These are phyloP conservation scores for Sechiopsis laciniata DNA, from an alignment of 306 rosid species.

Conservation along the genomic window DNA sequence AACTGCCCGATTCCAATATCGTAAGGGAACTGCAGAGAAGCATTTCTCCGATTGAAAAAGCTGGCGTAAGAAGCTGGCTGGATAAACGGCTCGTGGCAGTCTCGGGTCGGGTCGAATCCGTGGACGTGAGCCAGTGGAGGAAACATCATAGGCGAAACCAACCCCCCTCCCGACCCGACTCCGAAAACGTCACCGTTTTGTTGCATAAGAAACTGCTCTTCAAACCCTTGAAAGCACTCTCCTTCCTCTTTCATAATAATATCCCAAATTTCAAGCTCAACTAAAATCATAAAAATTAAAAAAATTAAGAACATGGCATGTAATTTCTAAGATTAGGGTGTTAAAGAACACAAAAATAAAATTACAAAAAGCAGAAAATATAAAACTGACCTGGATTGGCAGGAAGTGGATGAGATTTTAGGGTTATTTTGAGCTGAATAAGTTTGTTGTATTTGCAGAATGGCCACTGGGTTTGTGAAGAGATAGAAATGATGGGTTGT, in stretches of 20 bases:
- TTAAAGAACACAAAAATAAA: no score
- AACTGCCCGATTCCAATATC: slow-evolving; percentile 37
- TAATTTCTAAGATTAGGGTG: no score
- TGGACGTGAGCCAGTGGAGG: slow-evolving; percentile 34
- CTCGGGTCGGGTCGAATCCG: slow-evolving; percentile 27
- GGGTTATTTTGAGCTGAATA: not conserved
- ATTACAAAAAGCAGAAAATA: no score
- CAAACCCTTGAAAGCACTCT: slow-evolving; percentile 22
- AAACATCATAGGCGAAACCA: slow-evolving; percentile 42
- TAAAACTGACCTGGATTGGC: not conserved
- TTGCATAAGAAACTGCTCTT: slow-evolving; percentile 57
- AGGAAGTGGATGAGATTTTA: not conserved
- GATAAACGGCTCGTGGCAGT: slow-evolving; percentile 48
- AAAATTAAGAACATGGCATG: no score
- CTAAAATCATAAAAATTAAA: no score
- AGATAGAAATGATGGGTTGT: not conserved
- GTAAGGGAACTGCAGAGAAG: slow-evolving; percentile 62
- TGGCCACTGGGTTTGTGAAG: not conserved
- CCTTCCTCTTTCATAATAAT: slow-evolving; percentile 15
- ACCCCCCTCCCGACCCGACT: slow-evolving; percentile 23
- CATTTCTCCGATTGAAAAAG: slow-evolving; percentile 53
- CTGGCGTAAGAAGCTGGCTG: slow-evolving; percentile 42
- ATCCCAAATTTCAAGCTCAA: not conserved
- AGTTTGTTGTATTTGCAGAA: not conserved
- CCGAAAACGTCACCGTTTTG: slow-evolving; percentile 35